phyloP scores from a whole-genome alignment of 106 monocot genomes.

The Allium cepa region DNA sequence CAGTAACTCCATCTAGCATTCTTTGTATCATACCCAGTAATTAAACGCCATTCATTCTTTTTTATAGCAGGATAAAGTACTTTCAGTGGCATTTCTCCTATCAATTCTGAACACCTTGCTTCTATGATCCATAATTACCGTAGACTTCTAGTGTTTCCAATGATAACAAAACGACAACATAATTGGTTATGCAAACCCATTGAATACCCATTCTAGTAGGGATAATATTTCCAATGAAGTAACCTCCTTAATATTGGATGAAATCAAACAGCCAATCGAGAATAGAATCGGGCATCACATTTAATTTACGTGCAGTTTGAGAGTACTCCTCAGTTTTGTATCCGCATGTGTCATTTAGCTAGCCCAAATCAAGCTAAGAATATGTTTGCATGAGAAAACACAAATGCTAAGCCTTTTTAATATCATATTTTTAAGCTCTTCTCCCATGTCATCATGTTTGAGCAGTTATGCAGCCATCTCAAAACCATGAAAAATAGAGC shows the following conservation, averaged over 20 bases:
- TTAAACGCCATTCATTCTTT: slow-evolving; percentile 48
- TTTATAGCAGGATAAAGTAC: slow-evolving; percentile 41
- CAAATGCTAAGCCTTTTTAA: slow-evolving; percentile 6
- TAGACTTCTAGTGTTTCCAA: slow-evolving; percentile 50
- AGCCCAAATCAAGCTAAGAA: slow-evolving; percentile 11
- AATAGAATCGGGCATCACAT: slow-evolving; percentile 14
- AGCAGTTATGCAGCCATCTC: slow-evolving; percentile 15
- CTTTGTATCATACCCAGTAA: slow-evolving; percentile 18
- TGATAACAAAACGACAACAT: slow-evolving; percentile 44
- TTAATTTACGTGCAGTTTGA: slow-evolving; percentile 17
- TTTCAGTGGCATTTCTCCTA: slow-evolving; percentile 58
- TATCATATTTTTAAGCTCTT: slow-evolving; percentile 4
- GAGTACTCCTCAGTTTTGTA: slow-evolving; percentile 20
- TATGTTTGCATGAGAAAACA: slow-evolving; percentile 16
- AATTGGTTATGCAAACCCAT: slow-evolving; percentile 32
- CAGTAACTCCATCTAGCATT: slow-evolving; percentile 24
- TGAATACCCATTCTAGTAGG: slow-evolving; percentile 16
- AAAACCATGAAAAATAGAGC: slow-evolving; percentile 36
- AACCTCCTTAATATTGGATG: slow-evolving; percentile 13
- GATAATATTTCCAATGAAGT: slow-evolving; percentile 18
- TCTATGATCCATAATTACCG: slow-evolving; percentile 68
- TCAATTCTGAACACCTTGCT: slow-evolving; percentile 42
- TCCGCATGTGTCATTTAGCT: slow-evolving; percentile 12
- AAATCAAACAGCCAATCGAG: slow-evolving; percentile 19
- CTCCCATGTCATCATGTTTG: slow-evolving; percentile 12